These are phyloP conservation scores for Nigrospora oryzae DNA, from an alignment of 2,329 filamentous ascomycete species.

Conservation along the genomic window DNA sequence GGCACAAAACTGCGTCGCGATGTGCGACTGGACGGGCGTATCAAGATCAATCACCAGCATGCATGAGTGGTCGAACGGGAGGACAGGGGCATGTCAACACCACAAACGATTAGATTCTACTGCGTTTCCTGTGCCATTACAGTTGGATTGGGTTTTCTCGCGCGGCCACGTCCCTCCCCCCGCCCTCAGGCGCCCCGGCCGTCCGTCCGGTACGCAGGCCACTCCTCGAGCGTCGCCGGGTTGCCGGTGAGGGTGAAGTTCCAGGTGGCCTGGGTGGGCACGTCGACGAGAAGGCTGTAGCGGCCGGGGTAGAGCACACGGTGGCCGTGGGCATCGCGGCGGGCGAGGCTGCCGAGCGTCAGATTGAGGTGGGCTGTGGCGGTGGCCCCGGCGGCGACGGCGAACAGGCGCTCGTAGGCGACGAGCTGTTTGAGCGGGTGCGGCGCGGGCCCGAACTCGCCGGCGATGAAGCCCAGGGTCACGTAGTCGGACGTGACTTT, in stretches of 20 bases:
- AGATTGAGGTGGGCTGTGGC: conserved; percentile 25
- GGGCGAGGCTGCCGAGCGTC: conserved; percentile 32
- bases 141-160: too few relatives aligned
- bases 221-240: conserved; percentile 20
- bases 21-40: too few relatives aligned
- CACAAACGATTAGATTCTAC: too few relatives aligned
- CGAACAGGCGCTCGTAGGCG: conserved; percentile 28
- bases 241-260: conserved; percentile 32
- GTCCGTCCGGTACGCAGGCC: conserved; percentile 15
- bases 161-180: too few relatives aligned
- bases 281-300: conserved; percentile 31
- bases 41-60: too few relatives aligned
- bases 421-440: conserved; percentile 35
- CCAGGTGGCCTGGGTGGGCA: conserved; percentile 22
- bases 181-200: too few relatives aligned
- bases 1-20: too few relatives aligned
- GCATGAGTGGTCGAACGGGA: too few relatives aligned
- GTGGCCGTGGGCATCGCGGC: conserved; percentile 33
- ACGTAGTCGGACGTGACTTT: conserved; percentile 32
- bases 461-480: conserved; percentile 31
- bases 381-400: conserved; percentile 12
- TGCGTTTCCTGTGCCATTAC: too few relatives aligned
- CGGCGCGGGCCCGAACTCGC: conserved; percentile 27
- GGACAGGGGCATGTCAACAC: too few relatives aligned
- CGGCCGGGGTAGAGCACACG: conserved; percentile 35